Evolutionary conservation across 495 filamentous ascomycete genomes (phyloP).

Genomic region (Recurvomyces mirabilis): DNA sequence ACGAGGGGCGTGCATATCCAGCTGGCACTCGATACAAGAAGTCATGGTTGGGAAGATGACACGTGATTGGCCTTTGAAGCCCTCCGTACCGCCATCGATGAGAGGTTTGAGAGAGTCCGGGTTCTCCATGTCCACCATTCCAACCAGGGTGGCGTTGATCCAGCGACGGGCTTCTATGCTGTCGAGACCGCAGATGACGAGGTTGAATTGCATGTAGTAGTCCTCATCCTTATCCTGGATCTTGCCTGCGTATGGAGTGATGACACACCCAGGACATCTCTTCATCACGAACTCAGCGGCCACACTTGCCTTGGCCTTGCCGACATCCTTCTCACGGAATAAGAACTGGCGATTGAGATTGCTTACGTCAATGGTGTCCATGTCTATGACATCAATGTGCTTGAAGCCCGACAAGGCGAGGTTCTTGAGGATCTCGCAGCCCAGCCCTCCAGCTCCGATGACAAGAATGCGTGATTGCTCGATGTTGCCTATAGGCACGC

Average conservation of each 20-base stretch:
- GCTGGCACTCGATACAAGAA: slow-evolving; percentile 94
- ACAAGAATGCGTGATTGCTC: slow-evolving; percentile 62
- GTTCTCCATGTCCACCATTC: slow-evolving; percentile 72
- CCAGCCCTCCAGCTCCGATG: slow-evolving; percentile 87
- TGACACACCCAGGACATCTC: slow-evolving; percentile 77
- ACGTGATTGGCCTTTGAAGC: slow-evolving; percentile 93
- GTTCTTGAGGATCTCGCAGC: slow-evolving; percentile 96
- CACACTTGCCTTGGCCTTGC: slow-evolving; percentile 85
- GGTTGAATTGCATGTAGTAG: slow-evolving; percentile 95
- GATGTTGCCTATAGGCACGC: slow-evolving; percentile 47
- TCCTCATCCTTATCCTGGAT: slow-evolving; percentile 97
- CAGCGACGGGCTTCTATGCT: slow-evolving; percentile 93
- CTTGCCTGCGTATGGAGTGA: slow-evolving; percentile 83
- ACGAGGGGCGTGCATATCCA: slow-evolving; percentile 93
- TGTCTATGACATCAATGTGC: slow-evolving; percentile 97
- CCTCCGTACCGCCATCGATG: slow-evolving; percentile 94
- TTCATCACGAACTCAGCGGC: slow-evolving; percentile 84
- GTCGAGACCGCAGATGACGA: slow-evolving; percentile 92
- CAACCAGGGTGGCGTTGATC: slow-evolving; percentile 91
- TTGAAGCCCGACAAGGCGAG: slow-evolving; percentile 91
- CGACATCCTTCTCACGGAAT: slow-evolving; percentile 85
- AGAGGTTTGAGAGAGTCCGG: slow-evolving; percentile 78
- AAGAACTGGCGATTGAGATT: slow-evolving; percentile 98
- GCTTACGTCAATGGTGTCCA: slow-evolving; percentile 98
- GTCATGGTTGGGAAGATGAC: slow-evolving; percentile 87